Conservation (phyloP, 805 yeast genomes). For the Pichia deserticola region DNA sequence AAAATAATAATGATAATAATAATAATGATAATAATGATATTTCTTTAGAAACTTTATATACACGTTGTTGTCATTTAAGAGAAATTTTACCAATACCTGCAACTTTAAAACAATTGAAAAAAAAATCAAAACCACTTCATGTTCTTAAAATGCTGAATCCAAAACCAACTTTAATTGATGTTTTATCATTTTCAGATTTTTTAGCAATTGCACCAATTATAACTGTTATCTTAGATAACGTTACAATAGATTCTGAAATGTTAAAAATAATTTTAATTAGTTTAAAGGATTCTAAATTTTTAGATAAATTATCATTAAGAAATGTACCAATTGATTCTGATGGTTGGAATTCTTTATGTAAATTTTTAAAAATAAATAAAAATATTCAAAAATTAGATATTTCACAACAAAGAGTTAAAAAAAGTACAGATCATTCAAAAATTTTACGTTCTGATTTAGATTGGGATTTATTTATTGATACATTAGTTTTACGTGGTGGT, state of each 20-base stretch:
- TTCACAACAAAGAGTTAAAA: constrained; percentile 47
- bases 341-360: constrained; percentile 48
- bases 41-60: constrained; percentile 42
- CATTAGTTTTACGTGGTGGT: constrained; percentile 41
- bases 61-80: constrained; percentile 42
- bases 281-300: constrained; percentile 33
- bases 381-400: constrained; percentile 44
- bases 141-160: constrained; percentile 52
- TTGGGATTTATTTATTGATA: constrained; percentile 42
- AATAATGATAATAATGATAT: constrained; percentile 26
- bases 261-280: constrained; percentile 41
- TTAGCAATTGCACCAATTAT: constrained; percentile 48
- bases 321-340: constrained; percentile 46
- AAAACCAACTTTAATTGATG: constrained; percentile 50
- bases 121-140: constrained; percentile 43
- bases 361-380: constrained; percentile 36
- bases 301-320: constrained; percentile 47
- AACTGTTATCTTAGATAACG: constrained; percentile 52
- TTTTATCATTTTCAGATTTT: constrained; percentile 50
- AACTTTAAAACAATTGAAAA: constrained; percentile 45
- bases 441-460: constrained; percentile 40
- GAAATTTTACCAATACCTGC: constrained; percentile 46
- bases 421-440: constrained; percentile 32
- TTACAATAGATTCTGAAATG: constrained; percentile 48
- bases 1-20: constrained; percentile 2